phyloP scores from a whole-genome alignment of 176 grass and related monocot species.

The Elymus sibiricus region DNA sequence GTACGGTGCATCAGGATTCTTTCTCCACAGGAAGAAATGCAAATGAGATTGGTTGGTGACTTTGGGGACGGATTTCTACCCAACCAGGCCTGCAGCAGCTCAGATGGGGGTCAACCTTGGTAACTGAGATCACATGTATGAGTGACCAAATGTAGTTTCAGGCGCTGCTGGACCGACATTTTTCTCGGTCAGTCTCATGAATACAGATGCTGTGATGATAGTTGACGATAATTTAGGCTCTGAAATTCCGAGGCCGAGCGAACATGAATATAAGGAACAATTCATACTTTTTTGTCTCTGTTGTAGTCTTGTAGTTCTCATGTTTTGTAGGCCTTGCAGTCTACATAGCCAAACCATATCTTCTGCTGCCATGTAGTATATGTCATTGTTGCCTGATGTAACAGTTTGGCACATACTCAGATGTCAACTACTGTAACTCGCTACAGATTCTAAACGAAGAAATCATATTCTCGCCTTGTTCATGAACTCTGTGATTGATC shows the following conservation, averaged over 20 bases:
- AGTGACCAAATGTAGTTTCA: neutral
- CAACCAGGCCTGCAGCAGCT: conserved; percentile 73
- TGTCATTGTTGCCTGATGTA: conserved; percentile 18
- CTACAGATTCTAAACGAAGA: conserved; percentile 27
- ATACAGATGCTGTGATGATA: neutral
- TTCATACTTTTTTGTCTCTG: neutral
- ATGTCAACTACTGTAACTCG: neutral
- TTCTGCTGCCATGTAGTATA: conserved; percentile 23
- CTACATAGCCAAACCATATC: conserved; percentile 3
- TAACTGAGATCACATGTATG: conserved; percentile 26
- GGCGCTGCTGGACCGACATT: neutral
- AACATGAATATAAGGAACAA: neutral
- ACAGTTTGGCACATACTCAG: conserved; percentile 8
- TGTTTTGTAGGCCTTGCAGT: conserved; percentile 29
- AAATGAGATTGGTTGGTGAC: conserved; percentile 59
- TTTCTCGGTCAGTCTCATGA: neutral
- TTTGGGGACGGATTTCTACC: conserved; percentile 40
- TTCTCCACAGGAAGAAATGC: conserved; percentile 71
- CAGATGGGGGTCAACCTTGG: conserved; percentile 54
- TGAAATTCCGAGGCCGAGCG: neutral
- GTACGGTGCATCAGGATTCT: conserved; percentile 71
- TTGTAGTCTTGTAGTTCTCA: neutral
- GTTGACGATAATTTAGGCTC: neutral
- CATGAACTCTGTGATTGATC: conserved; percentile 6
- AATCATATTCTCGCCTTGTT: neutral